Evolutionary conservation across 345 rosid genomes (phyloP).

Genomic region (Litchi chinensis): DNA sequence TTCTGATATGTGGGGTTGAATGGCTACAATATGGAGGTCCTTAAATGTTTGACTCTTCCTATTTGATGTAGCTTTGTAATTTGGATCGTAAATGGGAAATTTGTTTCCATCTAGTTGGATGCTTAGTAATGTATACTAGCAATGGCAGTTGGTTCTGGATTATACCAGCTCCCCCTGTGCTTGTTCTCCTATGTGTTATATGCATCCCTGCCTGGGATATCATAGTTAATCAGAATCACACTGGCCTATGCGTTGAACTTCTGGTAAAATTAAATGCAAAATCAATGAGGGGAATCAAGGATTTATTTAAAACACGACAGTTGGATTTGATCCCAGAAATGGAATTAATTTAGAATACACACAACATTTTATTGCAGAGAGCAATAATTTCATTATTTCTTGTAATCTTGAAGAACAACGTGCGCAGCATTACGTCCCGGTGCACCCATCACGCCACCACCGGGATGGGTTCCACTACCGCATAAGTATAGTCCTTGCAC

Average conservation of each 20-base stretch:
- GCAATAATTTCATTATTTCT: conserved; percentile 4
- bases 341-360: not conserved
- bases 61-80: not conserved
- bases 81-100: not conserved
- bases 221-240: not conserved
- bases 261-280: not conserved
- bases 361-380: not conserved
- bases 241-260: not conserved
- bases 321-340: not conserved
- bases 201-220: not conserved
- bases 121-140: too few relatives aligned
- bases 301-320: not conserved
- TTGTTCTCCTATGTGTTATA: not conserved
- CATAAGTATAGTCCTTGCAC: conserved; percentile 56
- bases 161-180: not conserved
- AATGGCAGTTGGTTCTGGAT: too few relatives aligned
- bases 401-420: conserved; percentile 49
- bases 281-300: not conserved
- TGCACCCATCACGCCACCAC: conserved; percentile 74
- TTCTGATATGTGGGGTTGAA: too few relatives aligned
- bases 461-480: conserved; percentile 68
- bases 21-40: too few relatives aligned
- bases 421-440: conserved; percentile 65
- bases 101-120: not conserved
- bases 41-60: too few relatives aligned